These are phyloP conservation scores for Colletotrichum sp. DNA, from an alignment of 2,329 filamentous ascomycete species.

Conservation along the genomic window DNA sequence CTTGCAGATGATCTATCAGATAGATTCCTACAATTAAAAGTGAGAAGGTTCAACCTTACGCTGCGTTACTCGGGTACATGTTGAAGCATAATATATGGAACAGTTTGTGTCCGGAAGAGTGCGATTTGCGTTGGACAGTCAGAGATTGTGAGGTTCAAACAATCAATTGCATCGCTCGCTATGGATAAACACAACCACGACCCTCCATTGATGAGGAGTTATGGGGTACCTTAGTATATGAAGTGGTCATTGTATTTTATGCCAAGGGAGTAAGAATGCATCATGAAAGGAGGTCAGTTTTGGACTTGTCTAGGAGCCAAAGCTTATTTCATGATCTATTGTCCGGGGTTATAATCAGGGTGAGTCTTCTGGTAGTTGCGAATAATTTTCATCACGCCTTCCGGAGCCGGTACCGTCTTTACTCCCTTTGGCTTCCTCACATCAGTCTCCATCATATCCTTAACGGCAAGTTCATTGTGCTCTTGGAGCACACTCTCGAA, in stretches of 20 bases:
- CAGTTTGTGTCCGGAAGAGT: background rate
- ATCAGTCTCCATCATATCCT: background rate
- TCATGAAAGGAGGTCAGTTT: background rate
- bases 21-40: background rate
- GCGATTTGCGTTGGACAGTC: background rate
- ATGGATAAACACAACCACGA: no score
- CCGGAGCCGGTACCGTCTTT: background rate
- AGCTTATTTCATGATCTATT: background rate
- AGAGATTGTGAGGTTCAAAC: no score
- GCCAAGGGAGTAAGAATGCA: background rate
- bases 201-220: no score
- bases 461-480: background rate
- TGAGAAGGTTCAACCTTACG: no score
- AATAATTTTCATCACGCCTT: conserved; percentile 1
- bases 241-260: background rate
- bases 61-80: background rate
- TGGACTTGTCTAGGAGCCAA: background rate
- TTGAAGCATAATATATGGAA: background rate
- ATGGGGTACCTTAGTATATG: background rate
- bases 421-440: background rate
- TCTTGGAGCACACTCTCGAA: background rate
- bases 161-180: no score
- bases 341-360: background rate
- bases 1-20: background rate
- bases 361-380: conserved; percentile 3